Evolutionary conservation across 805 yeast genomes (phyloP), one percentile per base, ranked within the genome.

Genomic region (Starmerella roubikii): DNA sequence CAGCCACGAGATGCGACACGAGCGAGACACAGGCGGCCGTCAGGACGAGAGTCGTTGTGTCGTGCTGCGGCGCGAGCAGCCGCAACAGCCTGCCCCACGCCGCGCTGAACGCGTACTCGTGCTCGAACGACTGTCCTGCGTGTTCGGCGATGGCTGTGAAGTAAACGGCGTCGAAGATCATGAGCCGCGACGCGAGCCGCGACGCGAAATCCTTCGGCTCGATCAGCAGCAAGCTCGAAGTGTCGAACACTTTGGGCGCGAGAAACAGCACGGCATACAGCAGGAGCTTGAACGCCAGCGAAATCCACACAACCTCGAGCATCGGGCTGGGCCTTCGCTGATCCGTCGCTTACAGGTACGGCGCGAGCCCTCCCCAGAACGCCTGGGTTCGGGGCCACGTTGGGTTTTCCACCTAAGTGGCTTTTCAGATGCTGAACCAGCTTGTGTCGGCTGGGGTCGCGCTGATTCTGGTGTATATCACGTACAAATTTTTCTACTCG

Each of bases 91-190:
- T 53, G 63, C 78, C 68, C 93, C 94, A 88, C 2, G 73, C 53
- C 10, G 80, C 80, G 21, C 93, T 75, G 55, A 83, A 88, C 4
- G 93, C 96, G 67, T 73, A 80, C 58, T 85, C 93, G 56, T 88
- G 94, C 58, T 88, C 97, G 57, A 66, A 86, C n/a, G 60, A 55
- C 2, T 66, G 59, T 0, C 68, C 73, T 13, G 68, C 36, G 22
- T 39, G 56, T 9, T 58, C 54, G 25, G 80, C 72, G 39, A 76
- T 55, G 32, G 75, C 72, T 13, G 70, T 56, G 52, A 80, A 85
- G 57, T 76, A 85, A 0, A 85, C 91, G 1, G 77, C 67, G 56
- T 88, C 98, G 97, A 97, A 88, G 3, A 76, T 67, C 20, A 81
- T 60, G 4, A 83, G 62, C 39, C 58, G 48, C 20, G 47, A 32